Base-by-base conservation (phyloP, 495 filamentous ascomycete genomes). In the Elaphomyces granulatus region DNA sequence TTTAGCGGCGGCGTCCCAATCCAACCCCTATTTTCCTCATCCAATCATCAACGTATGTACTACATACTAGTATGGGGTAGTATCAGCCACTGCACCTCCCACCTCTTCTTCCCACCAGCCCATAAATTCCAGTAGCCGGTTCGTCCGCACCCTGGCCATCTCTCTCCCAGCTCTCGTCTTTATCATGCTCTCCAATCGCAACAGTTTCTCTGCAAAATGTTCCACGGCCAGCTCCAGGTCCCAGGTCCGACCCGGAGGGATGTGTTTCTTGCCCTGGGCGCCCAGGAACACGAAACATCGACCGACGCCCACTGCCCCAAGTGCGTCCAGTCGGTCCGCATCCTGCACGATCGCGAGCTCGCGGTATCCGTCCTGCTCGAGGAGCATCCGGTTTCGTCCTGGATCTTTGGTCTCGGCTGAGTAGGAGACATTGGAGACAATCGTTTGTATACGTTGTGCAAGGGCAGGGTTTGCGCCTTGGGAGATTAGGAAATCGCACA, bases 271-370 rank as follows among this genome's bases (percentile, higher is more conserved):
- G 15, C 58, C 55, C 60, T 71, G 75, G 6, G 76, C 79, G 0
- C 75, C 84, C 1, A 77, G 69, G 53, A 74, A 93, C 2, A 82
- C 79, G 56, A 94, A 93, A 33, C 72, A 69, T 31, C 87, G 56
- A 2, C 72, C 87, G 39, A 94, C 74, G 2, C 86, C 87, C 36
- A 94, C 68, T 0, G 83, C 83, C 1, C 87, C 87, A 47, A 94
- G 73, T 2, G 87, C 85, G 67, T 94, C 87, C 30, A 94, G 61
- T 7, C 87, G 68, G 61, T 94, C 87, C 1, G 87, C 87, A 58
- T 94, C 87, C 57, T 94, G 87, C 9, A 94, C 86, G 33, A 92
- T 70, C 0, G 70, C 84, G 4, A 94, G 61, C 58, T 94, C 87
- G 0, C 78, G 81, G 51, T 80, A 62, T 4, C 54, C 53, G 1